These are phyloP conservation scores for Schwanniomyces sp. DNA, from an alignment of 805 yeast genomes.

Conservation along the genomic window DNA sequence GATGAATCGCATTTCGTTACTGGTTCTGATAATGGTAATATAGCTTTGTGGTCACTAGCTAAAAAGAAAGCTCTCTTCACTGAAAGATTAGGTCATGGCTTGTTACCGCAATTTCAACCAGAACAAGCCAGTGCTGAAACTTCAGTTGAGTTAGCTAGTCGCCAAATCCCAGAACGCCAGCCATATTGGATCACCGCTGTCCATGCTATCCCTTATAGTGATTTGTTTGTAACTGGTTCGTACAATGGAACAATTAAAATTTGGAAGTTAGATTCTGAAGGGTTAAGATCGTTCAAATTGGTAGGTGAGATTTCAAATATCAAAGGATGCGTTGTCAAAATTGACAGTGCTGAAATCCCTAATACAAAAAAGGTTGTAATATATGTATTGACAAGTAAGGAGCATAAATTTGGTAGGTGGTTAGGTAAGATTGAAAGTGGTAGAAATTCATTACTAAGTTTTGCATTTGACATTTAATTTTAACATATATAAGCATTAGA, in stretches of 20 bases:
- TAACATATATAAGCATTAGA: neutral
- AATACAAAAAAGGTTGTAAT: conserved; percentile 50
- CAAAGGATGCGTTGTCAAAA: conserved; percentile 68
- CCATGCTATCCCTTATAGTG: conserved; percentile 80
- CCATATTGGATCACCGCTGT: conserved; percentile 88
- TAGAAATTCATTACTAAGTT: conserved; percentile 62
- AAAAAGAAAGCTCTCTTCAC: conserved; percentile 85
- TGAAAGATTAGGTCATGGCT: conserved; percentile 75
- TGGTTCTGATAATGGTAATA: conserved; percentile 91
- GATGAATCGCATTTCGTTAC: conserved; percentile 93
- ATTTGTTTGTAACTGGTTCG: conserved; percentile 85
- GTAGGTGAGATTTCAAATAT: conserved; percentile 59
- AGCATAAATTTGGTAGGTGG: conserved; percentile 91
- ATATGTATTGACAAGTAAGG: conserved; percentile 73
- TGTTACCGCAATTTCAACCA: conserved; percentile 47
- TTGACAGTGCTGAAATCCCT: conserved; percentile 56
- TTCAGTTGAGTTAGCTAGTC: conserved; percentile 46
- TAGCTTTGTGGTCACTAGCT: conserved; percentile 85
- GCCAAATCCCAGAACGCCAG: conserved; percentile 65
- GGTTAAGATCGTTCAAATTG: conserved; percentile 57
- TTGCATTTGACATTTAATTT: conserved; percentile 29
- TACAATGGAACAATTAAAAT: conserved; percentile 75
- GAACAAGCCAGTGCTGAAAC: conserved; percentile 46
- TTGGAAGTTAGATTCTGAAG: conserved; percentile 69
- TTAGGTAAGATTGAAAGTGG: conserved; percentile 58